Conservation (phyloP, 306 rosid species). For the Arachis hypogaea region DNA sequence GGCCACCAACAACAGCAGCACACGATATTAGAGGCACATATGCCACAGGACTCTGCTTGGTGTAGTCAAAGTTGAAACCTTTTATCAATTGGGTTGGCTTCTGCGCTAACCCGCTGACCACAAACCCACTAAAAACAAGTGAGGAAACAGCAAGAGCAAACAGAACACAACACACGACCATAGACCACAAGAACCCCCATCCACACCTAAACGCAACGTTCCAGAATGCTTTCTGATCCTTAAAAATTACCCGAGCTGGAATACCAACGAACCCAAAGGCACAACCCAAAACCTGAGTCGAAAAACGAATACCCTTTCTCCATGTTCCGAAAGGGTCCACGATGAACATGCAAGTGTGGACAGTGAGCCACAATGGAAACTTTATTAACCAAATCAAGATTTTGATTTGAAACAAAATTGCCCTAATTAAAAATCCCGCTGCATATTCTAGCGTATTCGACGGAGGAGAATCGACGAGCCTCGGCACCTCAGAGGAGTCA, state of each 20-base stretch:
- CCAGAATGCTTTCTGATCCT: constrained; percentile 56
- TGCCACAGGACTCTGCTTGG: constrained; percentile 76
- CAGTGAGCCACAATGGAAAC: constrained; percentile 55
- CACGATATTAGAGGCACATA: constrained; percentile 65
- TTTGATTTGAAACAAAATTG: constrained; percentile 62
- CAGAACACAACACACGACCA: constrained; percentile 64
- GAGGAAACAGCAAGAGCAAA: constrained; percentile 62
- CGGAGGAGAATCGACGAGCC: constrained; percentile 45
- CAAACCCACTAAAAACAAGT: constrained; percentile 55
- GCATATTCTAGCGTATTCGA: constrained; percentile 48
- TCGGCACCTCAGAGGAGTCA: constrained; percentile 45
- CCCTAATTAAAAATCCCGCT: constrained; percentile 64
- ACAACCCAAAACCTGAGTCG: constrained; percentile 23
- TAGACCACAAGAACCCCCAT: constrained; percentile 87
- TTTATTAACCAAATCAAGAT: constrained; percentile 53
- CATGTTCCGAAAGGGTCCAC: constrained; percentile 61
- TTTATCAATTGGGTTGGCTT: constrained; percentile 71
- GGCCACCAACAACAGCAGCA: constrained; percentile 42
- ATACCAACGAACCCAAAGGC: constrained; percentile 45
- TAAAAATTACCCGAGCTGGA: constrained; percentile 42
- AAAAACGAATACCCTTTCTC: constrained; percentile 45
- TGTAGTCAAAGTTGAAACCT: constrained; percentile 75
- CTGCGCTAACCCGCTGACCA: constrained; percentile 59
- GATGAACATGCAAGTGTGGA: constrained; percentile 48
- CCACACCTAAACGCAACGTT: constrained; percentile 59